phyloP scores from a whole-genome alignment of 2,329 filamentous ascomycete species.

The Alternaria sp. region DNA sequence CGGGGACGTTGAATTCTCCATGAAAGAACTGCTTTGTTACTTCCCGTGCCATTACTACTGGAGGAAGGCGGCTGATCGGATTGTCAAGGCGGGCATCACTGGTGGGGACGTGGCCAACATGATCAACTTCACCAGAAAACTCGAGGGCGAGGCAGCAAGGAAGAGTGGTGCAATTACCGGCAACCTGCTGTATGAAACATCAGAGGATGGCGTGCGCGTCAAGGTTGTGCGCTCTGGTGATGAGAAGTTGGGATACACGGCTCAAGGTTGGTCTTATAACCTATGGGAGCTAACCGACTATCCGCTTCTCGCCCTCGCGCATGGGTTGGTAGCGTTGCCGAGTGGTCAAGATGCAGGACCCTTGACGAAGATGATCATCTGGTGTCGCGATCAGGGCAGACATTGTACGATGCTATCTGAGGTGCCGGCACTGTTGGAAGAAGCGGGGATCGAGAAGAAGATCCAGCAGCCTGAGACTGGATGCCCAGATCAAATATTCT shows the following conservation, averaged over 20 bases:
- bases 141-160: constrained; percentile 7
- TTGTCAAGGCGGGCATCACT: not conserved
- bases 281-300: constrained; percentile 27
- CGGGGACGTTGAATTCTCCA: constrained; percentile 24
- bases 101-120: constrained; percentile 8
- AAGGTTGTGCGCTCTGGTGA: not conserved
- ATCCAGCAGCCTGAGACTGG: constrained; percentile 18
- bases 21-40: constrained; percentile 27
- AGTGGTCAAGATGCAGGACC: constrained; percentile 29
- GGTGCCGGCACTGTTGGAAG: constrained; percentile 11
- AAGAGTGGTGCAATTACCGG: not conserved
- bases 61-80: constrained; percentile 21
- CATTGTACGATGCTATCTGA: constrained; percentile 23
- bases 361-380: constrained; percentile 24
- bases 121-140: constrained; percentile 24
- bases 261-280: constrained; percentile 22
- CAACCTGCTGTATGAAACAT: no score
- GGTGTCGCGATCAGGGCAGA: constrained; percentile 14
- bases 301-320: constrained; percentile 28
- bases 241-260: constrained; percentile 15
- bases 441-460: constrained; percentile 13
- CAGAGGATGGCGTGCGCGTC: not conserved
- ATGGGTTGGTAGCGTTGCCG: constrained; percentile 24
- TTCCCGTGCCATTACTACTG: constrained; percentile 31
- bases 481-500: constrained; percentile 24